Evolutionary conservation across 1,284 basidiomycete species (phyloP).

Genomic region (Cutaneotrichosporon daszewskae): DNA sequence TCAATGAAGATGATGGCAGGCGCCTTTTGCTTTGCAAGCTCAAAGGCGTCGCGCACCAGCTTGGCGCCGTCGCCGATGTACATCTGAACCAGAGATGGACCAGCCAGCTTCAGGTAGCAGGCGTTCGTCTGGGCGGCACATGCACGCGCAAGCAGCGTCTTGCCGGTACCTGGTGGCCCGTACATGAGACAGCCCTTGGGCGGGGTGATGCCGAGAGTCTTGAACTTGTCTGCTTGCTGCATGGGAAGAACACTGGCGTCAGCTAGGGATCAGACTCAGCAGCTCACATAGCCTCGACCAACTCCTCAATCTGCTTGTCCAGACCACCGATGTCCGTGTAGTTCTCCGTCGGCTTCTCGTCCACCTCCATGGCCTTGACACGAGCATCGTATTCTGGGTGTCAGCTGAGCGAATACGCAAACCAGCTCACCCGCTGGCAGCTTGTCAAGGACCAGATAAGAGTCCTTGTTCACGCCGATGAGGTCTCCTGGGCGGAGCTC

Average conservation of each 20-base stretch:
- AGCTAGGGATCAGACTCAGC: neutral
- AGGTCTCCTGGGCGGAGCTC: slow-evolving; percentile 85
- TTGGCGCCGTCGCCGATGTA: slow-evolving; percentile 88
- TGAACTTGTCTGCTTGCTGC: slow-evolving; percentile 76
- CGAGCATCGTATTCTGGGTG: slow-evolving; percentile 65
- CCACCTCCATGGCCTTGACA: slow-evolving; percentile 90
- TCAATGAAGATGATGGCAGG: slow-evolving; percentile 99
- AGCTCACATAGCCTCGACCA: slow-evolving; percentile 64
- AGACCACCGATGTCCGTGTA: slow-evolving; percentile 74
- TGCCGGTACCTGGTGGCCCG: slow-evolving; percentile 71
- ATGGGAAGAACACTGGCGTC: slow-evolving; percentile 59
- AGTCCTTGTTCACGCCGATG: slow-evolving; percentile 99
- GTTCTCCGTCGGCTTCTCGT: slow-evolving; percentile 69
- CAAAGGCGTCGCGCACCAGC: slow-evolving; percentile 93
- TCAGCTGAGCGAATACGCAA: neutral
- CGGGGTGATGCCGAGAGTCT: slow-evolving; percentile 70
- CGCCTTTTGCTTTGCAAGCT: slow-evolving; percentile 96
- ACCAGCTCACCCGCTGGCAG: slow-evolving; percentile 52
- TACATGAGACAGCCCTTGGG: slow-evolving; percentile 77
- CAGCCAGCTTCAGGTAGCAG: slow-evolving; percentile 72
- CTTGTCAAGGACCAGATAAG: slow-evolving; percentile 93
- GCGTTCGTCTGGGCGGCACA: slow-evolving; percentile 77
- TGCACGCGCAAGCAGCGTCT: slow-evolving; percentile 69
- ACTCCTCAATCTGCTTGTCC: slow-evolving; percentile 75
- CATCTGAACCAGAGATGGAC: slow-evolving; percentile 60